These are phyloP conservation scores for Lanmaoa rubissima DNA, from an alignment of 768 basidiomycete species.

Conservation along the genomic window DNA sequence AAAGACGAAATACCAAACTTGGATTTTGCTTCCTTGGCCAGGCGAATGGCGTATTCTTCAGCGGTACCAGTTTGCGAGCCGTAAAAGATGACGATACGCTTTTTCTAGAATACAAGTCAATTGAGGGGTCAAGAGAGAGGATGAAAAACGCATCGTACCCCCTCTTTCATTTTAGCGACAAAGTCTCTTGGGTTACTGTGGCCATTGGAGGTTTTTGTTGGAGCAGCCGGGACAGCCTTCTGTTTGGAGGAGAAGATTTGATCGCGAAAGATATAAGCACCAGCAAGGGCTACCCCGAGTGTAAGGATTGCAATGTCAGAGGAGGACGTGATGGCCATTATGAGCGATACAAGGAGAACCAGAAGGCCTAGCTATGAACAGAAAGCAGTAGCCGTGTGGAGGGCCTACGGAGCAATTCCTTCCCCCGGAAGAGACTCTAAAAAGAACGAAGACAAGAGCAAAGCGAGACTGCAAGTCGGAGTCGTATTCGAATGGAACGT, in stretches of 20 bases:
- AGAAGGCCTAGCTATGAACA: neutral
- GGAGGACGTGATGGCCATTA: conserved; percentile 60
- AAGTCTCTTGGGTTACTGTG: conserved; percentile 92
- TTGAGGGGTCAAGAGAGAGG: conserved; percentile 5
- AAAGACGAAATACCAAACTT: conserved; percentile 94
- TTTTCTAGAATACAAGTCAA: conserved; percentile 61
- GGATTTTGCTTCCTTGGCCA: conserved; percentile 96
- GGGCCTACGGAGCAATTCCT: neutral
- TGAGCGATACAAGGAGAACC: conserved; percentile 12
- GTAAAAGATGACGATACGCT: conserved; percentile 95
- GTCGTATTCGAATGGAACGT: conserved; percentile 38
- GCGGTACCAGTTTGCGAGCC: conserved; percentile 99
- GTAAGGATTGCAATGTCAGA: conserved; percentile 74
- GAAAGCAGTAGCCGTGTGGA: neutral
- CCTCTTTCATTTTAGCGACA: conserved; percentile 90
- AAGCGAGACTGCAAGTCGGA: neutral
- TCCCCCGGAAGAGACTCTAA: neutral
- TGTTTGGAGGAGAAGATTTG: conserved; percentile 70
- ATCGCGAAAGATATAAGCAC: conserved; percentile 80
- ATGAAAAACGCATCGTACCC: conserved; percentile 50
- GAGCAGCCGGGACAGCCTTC: conserved; percentile 48
- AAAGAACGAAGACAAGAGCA: conserved; percentile 17
- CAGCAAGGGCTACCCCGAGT: conserved; percentile 73
- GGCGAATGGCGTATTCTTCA: conserved; percentile 95
- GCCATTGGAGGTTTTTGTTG: conserved; percentile 53